Conservation (phyloP, 345 rosid species). For the Pistacia atlantica region DNA sequence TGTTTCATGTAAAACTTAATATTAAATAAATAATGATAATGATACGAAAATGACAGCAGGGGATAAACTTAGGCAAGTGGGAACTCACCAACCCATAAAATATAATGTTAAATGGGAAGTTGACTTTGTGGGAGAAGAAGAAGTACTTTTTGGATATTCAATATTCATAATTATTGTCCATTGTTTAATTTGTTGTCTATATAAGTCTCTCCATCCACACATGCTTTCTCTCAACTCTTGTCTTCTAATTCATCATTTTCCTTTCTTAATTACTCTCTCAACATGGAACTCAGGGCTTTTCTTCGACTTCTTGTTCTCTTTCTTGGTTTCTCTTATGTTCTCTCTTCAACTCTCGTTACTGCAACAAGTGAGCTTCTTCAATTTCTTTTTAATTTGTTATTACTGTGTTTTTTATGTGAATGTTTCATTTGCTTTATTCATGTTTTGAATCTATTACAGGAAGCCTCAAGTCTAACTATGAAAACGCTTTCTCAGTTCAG, state of each 20-base stretch:
- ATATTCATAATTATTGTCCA: neutral
- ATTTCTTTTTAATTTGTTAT: neutral
- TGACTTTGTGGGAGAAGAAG: slow-evolving; percentile 29
- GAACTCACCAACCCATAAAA: slow-evolving; percentile 32
- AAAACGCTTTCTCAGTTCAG: slow-evolving; percentile 24
- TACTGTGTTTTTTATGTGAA: neutral
- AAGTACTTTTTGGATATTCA: neutral
- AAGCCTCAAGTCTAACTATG: slow-evolving; percentile 37
- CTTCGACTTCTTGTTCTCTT: slow-evolving; percentile 30
- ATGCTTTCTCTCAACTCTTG: slow-evolving; percentile 12
- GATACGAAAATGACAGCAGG: slow-evolving; percentile 22
- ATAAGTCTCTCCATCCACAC: slow-evolving; percentile 7
- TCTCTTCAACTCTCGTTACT: slow-evolving; percentile 34
- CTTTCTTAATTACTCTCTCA: neutral
- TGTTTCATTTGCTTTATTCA: neutral
- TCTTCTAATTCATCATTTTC: neutral
- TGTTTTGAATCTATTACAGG: slow-evolving; percentile 28
- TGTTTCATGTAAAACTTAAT: neutral
- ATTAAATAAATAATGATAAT: too few relatives aligned
- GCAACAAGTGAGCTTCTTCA: slow-evolving; percentile 32
- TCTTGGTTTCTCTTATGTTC: slow-evolving; percentile 36
- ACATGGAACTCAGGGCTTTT: slow-evolving; percentile 25
- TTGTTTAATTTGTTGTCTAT: slow-evolving; percentile 19
- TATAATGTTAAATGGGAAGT: slow-evolving; percentile 26
- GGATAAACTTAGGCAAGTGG: slow-evolving; percentile 37